Conservation (phyloP, 2,329 filamentous ascomycete genomes). For the Cercospora janseana region DNA sequence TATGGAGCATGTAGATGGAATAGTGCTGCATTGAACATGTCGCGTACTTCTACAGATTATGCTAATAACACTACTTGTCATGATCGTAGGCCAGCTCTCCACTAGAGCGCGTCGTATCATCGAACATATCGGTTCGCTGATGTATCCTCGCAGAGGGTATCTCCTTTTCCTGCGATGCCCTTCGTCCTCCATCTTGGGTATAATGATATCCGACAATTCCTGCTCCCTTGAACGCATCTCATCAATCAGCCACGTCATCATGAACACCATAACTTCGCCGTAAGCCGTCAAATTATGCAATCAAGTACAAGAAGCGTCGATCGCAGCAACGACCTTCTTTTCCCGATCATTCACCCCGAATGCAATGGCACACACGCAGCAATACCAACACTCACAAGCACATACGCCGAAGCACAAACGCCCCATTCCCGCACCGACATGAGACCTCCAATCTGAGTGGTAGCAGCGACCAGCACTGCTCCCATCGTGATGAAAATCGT, state of each 20-base stretch:
- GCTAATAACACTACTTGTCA: neutral
- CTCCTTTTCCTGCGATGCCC: neutral
- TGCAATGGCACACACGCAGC: slow-evolving; percentile 29
- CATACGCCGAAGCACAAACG: slow-evolving; percentile 42
- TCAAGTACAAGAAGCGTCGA: neutral
- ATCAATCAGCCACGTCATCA: neutral
- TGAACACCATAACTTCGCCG: neutral
- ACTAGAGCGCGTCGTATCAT: neutral
- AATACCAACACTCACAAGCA: slow-evolving; percentile 41
- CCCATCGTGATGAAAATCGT: slow-evolving; percentile 41
- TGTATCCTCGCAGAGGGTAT: neutral
- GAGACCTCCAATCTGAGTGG: slow-evolving; percentile 38
- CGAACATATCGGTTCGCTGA: neutral
- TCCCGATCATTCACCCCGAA: neutral
- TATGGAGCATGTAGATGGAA: neutral
- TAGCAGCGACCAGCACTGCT: slow-evolving; percentile 36
- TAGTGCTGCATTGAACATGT: neutral
- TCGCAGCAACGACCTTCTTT: neutral
- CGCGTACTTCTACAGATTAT: neutral
- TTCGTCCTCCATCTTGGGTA: neutral
- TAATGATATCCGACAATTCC: neutral
- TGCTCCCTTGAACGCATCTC: neutral
- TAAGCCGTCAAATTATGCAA: neutral
- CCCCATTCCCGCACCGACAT: slow-evolving; percentile 44
- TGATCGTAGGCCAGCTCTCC: neutral